A percentile compares a stretch with the other conserved stretches of the same genome.
phyloP scores from a whole-genome alignment of 768 basidiomycete genomes.

The Mycena galopus region DNA sequence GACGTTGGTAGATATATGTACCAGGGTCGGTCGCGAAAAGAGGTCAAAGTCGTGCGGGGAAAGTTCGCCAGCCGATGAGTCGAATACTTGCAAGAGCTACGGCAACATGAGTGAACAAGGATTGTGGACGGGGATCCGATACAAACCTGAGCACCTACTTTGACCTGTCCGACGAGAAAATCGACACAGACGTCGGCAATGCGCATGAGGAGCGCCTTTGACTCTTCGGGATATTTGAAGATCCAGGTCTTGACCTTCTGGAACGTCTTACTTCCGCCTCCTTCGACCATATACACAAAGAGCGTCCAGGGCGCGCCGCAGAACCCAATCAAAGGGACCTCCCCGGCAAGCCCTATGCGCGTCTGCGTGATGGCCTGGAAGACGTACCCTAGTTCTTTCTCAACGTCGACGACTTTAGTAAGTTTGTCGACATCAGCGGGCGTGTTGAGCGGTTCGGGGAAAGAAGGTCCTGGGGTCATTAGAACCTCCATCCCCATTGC shows the following conservation, averaged over 20 bases:
- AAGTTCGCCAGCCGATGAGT: constrained; percentile 95
- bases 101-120: constrained; percentile 13
- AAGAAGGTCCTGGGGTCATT: constrained; percentile 94
- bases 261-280: constrained; percentile 91
- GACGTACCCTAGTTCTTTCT: constrained; percentile 90
- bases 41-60: constrained; percentile 87
- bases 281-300: constrained; percentile 98
- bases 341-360: constrained; percentile 82
- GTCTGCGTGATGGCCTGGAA: constrained; percentile 93
- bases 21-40: constrained; percentile 87
- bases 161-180: constrained; percentile 91
- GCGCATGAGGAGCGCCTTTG: constrained; percentile 78
- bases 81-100: constrained; percentile 96
- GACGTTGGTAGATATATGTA: constrained; percentile 80
- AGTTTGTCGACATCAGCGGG: constrained; percentile 82
- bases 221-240: constrained; percentile 89
- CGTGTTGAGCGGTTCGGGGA: constrained; percentile 86
- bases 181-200: constrained; percentile 94
- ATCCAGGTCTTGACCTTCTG: constrained; percentile 96
- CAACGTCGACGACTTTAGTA: constrained; percentile 75
- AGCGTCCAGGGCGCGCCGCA: constrained; percentile 98
- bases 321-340: constrained; percentile 97
- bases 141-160: constrained; percentile 94
- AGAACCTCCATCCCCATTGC: constrained; percentile 96
- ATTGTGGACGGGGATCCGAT: background rate